Base-by-base conservation (phyloP, 371 early-diverging fungal genomes). In the Lichtheimia ramosa region DNA sequence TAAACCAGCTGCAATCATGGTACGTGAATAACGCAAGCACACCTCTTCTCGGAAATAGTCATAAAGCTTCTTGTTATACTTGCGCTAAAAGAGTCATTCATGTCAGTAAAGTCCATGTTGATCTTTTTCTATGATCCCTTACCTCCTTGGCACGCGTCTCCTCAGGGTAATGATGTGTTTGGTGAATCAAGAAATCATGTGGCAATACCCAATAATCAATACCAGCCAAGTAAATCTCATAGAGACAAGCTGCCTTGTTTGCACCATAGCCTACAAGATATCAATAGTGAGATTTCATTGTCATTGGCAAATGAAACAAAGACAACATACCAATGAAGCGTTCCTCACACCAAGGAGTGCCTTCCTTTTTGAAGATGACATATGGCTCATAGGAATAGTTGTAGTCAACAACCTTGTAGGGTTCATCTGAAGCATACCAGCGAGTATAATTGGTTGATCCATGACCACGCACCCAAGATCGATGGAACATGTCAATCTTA, bases 231-330 rank as follows among this genome's bases (percentile, higher is more conserved):
- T 82, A 88, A 28, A 86, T 81, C 58, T 88, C 87, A 59, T 83
- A 86, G 48, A 88, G 66, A 61, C 88, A 88, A 8, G 88, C 88
- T 28, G 87, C 86, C 66, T 86, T 88, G 68, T 88, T 88, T 21
- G 85, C 83, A 54, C 88, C 88, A 66, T 88, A 88, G 8, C 88
- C 88, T 27, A 27, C 7, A 27, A 27, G 7, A 27, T 27, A 27
- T 27, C 27, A 7, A 27, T 27, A 27, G n/a, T 27, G 27, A 27
- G 27, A 27, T 27, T 3, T 7, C 27, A 27, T 27, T 27, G 27
- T 4, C 7, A 27, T 27, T 27, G 6, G 7, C 4, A 7, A 27
- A 2, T 27, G 27, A 27, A 0, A 7, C 27, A 27, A 27, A 27
- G 7, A 1, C 27, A 27, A 27, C 27, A 27, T 27, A 27, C 27